phyloP scores from a whole-genome alignment of 805 yeast species.

The Saccharomycopsis lassenensis region DNA sequence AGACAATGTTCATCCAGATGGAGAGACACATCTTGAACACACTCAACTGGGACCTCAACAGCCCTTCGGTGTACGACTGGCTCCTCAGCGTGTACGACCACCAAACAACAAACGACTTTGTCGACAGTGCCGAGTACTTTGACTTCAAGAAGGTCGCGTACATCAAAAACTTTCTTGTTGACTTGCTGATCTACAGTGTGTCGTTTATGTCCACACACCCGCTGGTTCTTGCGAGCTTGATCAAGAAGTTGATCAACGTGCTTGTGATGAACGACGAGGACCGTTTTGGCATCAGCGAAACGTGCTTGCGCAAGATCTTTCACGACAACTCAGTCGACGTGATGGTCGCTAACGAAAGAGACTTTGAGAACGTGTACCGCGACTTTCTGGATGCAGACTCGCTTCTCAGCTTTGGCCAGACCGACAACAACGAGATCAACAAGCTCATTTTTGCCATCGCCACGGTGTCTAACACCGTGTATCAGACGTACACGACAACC shows the following conservation, averaged over 20 bases:
- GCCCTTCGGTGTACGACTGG: constrained; percentile 47
- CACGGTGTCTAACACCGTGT: constrained; percentile 14
- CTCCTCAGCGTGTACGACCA: constrained; percentile 23
- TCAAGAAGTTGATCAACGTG: constrained; percentile 13
- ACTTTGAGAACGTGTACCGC: background rate
- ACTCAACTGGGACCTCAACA: constrained; percentile 61
- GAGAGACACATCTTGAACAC: constrained; percentile 64
- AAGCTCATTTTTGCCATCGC: constrained; percentile 13
- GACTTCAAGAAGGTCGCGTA: constrained; percentile 11
- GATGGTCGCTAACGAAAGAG: background rate
- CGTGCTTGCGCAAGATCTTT: constrained; percentile 6
- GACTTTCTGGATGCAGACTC: constrained; percentile 1
- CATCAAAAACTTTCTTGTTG: constrained; percentile 15
- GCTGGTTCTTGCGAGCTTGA: constrained; percentile 1
- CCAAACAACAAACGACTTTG: constrained; percentile 9
- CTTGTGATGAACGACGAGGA: constrained; percentile 16
- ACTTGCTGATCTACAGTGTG: constrained; percentile 6
- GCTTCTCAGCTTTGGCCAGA: background rate
- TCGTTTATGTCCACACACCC: constrained; percentile 7
- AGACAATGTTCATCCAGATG: constrained; percentile 59
- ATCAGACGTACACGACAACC: constrained; percentile 13
- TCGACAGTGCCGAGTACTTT: constrained; percentile 1
- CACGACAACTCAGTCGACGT: constrained; percentile 11
- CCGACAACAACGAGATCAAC: constrained; percentile 12
- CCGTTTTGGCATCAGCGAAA: constrained; percentile 6